Evolutionary conservation across 306 rosid species (phyloP).

Genomic region (Sesbania bispinosa): DNA sequence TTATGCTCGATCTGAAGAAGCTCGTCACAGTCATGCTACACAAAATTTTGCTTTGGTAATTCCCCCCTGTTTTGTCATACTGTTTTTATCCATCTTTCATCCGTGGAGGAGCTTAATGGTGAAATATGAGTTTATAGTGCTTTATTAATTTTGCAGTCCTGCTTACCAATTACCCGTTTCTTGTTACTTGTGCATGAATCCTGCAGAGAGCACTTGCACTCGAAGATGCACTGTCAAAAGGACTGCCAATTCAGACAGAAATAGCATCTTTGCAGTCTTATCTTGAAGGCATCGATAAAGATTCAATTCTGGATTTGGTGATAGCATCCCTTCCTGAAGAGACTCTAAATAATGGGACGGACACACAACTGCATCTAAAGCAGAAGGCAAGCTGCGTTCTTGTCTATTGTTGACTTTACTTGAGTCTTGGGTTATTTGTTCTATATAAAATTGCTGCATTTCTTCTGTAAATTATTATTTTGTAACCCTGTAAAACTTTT

Average conservation of each 20-base stretch:
- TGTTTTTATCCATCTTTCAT: background rate
- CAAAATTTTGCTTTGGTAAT: conserved; percentile 84
- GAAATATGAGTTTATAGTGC: background rate
- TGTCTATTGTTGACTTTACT: conserved; percentile 6
- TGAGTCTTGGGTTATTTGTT: conserved; percentile 13
- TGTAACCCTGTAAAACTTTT: background rate
- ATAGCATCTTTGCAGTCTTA: conserved; percentile 54
- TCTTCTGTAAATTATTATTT: conserved; percentile 18
- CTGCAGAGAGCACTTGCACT: conserved; percentile 89
- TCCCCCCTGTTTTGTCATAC: background rate
- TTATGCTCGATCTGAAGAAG: conserved; percentile 95
- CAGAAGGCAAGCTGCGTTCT: conserved; percentile 58
- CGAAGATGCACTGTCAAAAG: conserved; percentile 87
- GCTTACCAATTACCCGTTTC: conserved; percentile 21
- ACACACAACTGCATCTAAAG: conserved; percentile 69
- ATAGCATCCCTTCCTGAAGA: conserved; percentile 87
- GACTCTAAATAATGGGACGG: conserved; percentile 63
- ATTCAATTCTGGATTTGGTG: conserved; percentile 78
- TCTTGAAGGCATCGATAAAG: conserved; percentile 77
- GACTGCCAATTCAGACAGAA: conserved; percentile 82
- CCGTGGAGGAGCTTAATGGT: background rate
- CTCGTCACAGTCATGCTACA: conserved; percentile 84
- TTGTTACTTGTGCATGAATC: conserved; percentile 29
- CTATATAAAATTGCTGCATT: background rate
- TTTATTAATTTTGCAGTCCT: conserved; percentile 1